Conservation (phyloP, 2,329 filamentous ascomycete genomes). For the Calonectria pauciramosa region DNA sequence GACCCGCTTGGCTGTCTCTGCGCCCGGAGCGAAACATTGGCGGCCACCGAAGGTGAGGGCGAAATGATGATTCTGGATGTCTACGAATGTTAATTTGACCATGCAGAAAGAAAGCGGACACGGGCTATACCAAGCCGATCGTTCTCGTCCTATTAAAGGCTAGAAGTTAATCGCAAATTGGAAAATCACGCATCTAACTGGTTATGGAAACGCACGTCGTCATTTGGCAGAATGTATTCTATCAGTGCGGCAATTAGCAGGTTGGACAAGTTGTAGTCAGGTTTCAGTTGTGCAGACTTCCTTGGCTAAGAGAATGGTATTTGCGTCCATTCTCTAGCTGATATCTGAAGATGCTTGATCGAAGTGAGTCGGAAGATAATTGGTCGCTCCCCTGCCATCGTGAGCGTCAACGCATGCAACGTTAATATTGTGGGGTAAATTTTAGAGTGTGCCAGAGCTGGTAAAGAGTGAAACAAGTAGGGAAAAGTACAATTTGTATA, state of each 20-base stretch:
- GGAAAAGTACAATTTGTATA: background rate
- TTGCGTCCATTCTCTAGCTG: conserved; percentile 29
- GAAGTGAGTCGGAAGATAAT: conserved; percentile 31
- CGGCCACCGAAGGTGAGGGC: conserved; percentile 28
- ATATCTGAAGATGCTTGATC: conserved; percentile 33
- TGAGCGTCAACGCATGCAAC: background rate
- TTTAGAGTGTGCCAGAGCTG: background rate
- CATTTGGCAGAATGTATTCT: conserved; percentile 36
- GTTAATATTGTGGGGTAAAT: background rate
- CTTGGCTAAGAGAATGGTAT: conserved; percentile 24
- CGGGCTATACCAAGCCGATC: conserved; percentile 24
- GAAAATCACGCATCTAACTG: background rate
- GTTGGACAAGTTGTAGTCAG: accelerated
- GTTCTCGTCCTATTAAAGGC: conserved; percentile 22
- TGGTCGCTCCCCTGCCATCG: conserved; percentile 26
- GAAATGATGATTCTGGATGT: conserved; percentile 34
- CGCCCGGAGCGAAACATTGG: conserved; percentile 15
- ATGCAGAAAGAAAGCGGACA: accelerated
- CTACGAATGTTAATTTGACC: background rate
- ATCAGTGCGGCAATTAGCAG: accelerated
- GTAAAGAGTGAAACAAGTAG: background rate
- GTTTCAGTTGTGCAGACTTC: conserved; percentile 13
- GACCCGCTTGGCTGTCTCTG: conserved; percentile 25
- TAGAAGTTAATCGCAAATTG: background rate
- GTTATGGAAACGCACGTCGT: background rate